Evolutionary conservation across 2,329 filamentous ascomycete species (phyloP).

Genomic region (Venturia aucupariae): DNA sequence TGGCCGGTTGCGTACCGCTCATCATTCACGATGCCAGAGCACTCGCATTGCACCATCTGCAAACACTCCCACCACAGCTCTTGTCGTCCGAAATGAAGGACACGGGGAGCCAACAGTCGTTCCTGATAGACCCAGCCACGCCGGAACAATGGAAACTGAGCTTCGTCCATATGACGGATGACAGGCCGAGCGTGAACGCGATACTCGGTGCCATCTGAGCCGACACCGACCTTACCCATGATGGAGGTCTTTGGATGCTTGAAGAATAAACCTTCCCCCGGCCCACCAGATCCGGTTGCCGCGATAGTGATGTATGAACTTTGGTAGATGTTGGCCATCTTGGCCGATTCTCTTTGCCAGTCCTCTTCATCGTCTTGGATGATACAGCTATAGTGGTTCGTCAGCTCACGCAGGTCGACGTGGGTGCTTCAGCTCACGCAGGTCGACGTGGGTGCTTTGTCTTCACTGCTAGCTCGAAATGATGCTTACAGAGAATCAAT

Average conservation of each 20-base stretch:
- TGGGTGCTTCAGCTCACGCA: not conserved
- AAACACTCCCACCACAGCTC: conserved; percentile 14
- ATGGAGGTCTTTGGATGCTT: not conserved
- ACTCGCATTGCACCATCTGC: conserved; percentile 11
- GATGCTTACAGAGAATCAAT: conserved; percentile 23
- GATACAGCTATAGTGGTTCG: conserved; percentile 17
- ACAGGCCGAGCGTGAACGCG: conserved; percentile 11
- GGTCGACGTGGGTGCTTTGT: no score
- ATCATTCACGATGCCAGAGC: not conserved
- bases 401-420: not conserved
- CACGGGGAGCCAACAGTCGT: conserved; percentile 13
- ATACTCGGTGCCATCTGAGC: conserved; percentile 3
- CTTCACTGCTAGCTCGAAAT: not conserved
- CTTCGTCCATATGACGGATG: conserved; percentile 10
- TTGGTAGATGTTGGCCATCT: conserved; percentile 23
- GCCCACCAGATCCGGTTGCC: conserved; percentile 20
- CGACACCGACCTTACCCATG: not conserved
- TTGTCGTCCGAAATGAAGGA: conserved; percentile 13
- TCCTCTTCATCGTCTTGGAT: conserved; percentile 20
- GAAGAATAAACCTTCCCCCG: conserved; percentile 7
- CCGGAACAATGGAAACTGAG: conserved; percentile 11
- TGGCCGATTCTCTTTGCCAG: conserved; percentile 21
- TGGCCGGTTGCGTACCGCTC: conserved; percentile 9
- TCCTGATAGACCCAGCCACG: conserved; percentile 16
- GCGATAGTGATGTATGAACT: conserved; percentile 20